These are phyloP conservation scores for Penicillium canescens DNA, from an alignment of 495 filamentous ascomycete genomes.

Conservation along the genomic window DNA sequence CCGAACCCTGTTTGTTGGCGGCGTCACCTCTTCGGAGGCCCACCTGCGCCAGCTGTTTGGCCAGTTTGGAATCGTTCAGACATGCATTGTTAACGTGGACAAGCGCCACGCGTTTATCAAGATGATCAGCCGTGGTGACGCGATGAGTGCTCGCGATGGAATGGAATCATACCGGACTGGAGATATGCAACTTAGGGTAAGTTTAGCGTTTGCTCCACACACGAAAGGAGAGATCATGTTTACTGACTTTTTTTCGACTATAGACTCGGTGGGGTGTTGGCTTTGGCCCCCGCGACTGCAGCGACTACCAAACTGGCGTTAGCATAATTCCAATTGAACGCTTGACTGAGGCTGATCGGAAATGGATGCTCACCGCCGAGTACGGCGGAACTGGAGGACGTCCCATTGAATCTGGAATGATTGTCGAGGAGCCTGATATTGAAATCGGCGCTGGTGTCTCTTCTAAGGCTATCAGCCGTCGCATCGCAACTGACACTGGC, in stretches of 20 bases:
- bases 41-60: slow-evolving; percentile 78
- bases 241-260: slow-evolving; percentile 8
- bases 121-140: slow-evolving; percentile 87
- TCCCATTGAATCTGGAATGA: slow-evolving; percentile 76
- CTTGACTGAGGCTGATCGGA: slow-evolving; percentile 91
- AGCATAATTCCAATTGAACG: slow-evolving; percentile 90
- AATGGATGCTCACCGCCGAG: slow-evolving; percentile 95
- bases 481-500: slow-evolving; percentile 76
- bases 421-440: slow-evolving; percentile 96
- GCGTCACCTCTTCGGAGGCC: slow-evolving; percentile 83
- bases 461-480: slow-evolving; percentile 88
- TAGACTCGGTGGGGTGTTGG: slow-evolving; percentile 97
- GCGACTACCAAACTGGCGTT: slow-evolving; percentile 89
- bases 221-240: no score
- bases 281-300: slow-evolving; percentile 95
- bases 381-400: slow-evolving; percentile 90
- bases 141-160: slow-evolving; percentile 78
- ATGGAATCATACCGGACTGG: slow-evolving; percentile 79
- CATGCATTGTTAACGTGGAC: slow-evolving; percentile 95
- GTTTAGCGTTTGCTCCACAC: slow-evolving; percentile 24
- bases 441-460: slow-evolving; percentile 97
- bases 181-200: slow-evolving; percentile 77
- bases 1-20: slow-evolving; percentile 93
- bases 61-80: slow-evolving; percentile 84
- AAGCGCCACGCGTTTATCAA: slow-evolving; percentile 99